Percentiles rank a stretch among this genome's conserved stretches.
Conservation (phyloP, 306 rosid genomes). For the Sphenostylis stenocarpa region DNA sequence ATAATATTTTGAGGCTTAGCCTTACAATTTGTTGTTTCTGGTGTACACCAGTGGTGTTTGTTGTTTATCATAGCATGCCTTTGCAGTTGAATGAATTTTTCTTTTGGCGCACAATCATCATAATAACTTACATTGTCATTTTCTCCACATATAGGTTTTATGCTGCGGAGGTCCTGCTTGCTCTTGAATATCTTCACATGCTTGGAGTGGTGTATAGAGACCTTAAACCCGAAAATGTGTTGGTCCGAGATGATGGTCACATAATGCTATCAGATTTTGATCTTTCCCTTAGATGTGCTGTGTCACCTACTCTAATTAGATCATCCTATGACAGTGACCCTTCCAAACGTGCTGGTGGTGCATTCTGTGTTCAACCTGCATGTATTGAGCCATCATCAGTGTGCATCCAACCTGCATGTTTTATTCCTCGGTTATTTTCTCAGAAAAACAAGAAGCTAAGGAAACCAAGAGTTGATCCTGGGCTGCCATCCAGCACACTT, state of each 20-base stretch:
- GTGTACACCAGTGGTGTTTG: background rate
- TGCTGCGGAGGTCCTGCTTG: conserved; percentile 97
- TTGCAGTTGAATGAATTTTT: background rate
- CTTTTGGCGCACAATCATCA: background rate
- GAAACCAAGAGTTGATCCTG: conserved; percentile 66
- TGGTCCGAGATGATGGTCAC: conserved; percentile 99
- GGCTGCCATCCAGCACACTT: conserved; percentile 62
- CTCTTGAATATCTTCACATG: conserved; percentile 98
- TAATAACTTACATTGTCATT: conserved; percentile 9
- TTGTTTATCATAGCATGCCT: background rate
- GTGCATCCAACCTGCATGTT: conserved; percentile 96
- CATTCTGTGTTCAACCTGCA: conserved; percentile 95
- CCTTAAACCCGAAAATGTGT: conserved; percentile 95
- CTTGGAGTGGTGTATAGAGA: conserved; percentile 98
- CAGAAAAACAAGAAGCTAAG: conserved; percentile 78
- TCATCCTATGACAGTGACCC: conserved; percentile 74
- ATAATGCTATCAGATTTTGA: conserved; percentile 99
- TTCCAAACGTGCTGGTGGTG: conserved; percentile 74
- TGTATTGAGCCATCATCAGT: conserved; percentile 91
- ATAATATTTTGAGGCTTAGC: background rate
- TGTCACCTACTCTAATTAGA: conserved; percentile 81
- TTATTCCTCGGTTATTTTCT: conserved; percentile 78
- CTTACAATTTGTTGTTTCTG: background rate
- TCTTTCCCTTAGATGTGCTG: conserved; percentile 90
- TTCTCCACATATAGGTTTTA: conserved; percentile 66